Base-by-base conservation (phyloP, 768 basidiomycete genomes). In the Auricularia auricula-judae region DNA sequence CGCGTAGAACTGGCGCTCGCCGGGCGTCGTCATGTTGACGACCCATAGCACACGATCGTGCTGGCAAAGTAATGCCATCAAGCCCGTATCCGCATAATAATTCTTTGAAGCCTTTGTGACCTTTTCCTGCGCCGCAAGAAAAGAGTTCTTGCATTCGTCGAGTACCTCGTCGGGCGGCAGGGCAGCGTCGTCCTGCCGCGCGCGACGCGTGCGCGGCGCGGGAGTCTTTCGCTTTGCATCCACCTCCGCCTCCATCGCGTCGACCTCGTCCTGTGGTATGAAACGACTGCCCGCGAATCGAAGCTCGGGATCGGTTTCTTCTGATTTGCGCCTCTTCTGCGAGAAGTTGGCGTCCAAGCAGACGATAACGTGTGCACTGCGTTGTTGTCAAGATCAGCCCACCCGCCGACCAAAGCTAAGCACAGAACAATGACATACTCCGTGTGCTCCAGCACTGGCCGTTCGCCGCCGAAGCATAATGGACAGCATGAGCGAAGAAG, bases 1-100 rank as follows among this genome's bases (percentile, higher is more conserved):
- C 18, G 64, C 66, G 43, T 67, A 65, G 44, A 42, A 56, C 36
- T 67, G 66, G 1, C 44, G 39, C 60, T 67, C 66, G 14, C 66
- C 66, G 33, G 64, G 39, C 1, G 59, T 56, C 11, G 60, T 54
- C 44, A 67, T 64, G 47, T 67, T 67, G 23, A 54, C 65, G 2
- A 67, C 36, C 3, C n/a, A 61, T 11, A 67, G 53, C 4, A 62
- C 61, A 33, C 44, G 60, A 23, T 67, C 66, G 39, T 67, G 66
- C 3, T 44, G 54, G 35, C 66, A 67, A 14, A 61, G 64, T 3
- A 61, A 11, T 3, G 60, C 66, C 43, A 67, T 65, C 11, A 67
- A 42, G 23, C 66, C 66, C n/a, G 65, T 67, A 33, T 67, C 64
- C 12, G 47, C 64, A 42, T 59, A 61, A 44, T 51, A 64, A 53